Base-by-base conservation (phyloP, 2,329 filamentous ascomycete species). In the Diaporthe aspalathi region DNA sequence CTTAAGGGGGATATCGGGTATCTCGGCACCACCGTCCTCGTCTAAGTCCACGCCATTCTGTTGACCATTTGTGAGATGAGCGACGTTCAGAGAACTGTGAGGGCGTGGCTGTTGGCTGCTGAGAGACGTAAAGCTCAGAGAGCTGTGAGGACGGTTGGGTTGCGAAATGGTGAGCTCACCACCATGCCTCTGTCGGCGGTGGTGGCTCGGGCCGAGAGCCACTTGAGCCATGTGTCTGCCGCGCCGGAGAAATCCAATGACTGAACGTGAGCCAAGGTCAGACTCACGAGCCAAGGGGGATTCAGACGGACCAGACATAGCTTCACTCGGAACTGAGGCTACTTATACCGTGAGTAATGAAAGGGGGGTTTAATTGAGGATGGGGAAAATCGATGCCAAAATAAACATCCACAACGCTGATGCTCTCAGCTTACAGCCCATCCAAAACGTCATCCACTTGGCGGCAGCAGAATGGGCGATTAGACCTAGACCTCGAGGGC, bases 141-240 rank as follows among this genome's bases (percentile, higher is more conserved):
- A 50, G 14, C 29, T 50, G 45, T 50, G 43, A 49, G 60, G 20
- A 24, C 60, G 60, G 14, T 8, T 32, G 60, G 60, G 43, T 29
- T 65, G 43, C n/a, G 32, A 11, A 9, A 24, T 5, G 43, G 12
- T 20, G 60, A 65, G 60, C 7, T 65, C 60, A 24, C 8, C 60
- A 24, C 60, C 60, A 20, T 50, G 40, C 60, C 60, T 50, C 2
- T 63, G 43, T 38, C 60, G 60, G 60, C 60, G 60, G 20, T 47
- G 60, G 29, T 65, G 43, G 29, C 38, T 65, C 43, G 60, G 60
- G 43, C 60, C 60, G 29, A 65, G 60, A 38, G 60, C 60, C 38
- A 38, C 43, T 38, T 65, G 60, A 65, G 60, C 60, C 60, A 65
- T 65, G 4, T 50, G 40, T 65, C 29, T 65, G 29, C 60, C 60